A percentile compares a stretch with the other conserved stretches of the same genome.
Evolutionary conservation across 495 filamentous ascomycete species (phyloP).

Genomic region (Penicillium atrosanguineum): DNA sequence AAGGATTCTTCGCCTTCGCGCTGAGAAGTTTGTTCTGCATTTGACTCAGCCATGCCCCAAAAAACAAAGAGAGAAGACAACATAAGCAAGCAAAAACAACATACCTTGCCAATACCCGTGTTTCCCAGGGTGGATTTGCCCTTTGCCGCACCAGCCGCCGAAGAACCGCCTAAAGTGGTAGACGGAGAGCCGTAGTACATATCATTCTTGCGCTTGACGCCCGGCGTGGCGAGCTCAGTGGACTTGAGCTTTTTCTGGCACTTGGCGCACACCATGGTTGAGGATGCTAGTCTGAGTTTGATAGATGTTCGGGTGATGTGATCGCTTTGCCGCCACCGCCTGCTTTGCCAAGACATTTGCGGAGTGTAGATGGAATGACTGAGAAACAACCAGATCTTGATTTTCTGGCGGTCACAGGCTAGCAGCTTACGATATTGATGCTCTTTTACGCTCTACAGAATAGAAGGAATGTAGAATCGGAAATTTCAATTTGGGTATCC

Average conservation of each 20-base stretch:
- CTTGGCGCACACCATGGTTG: slow-evolving; percentile 67
- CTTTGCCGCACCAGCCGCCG: slow-evolving; percentile 39
- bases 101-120: slow-evolving; percentile 40
- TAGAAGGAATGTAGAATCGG: too few species aligned
- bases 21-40: slow-evolving; percentile 66
- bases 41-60: not conserved
- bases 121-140: slow-evolving; percentile 45
- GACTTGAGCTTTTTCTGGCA: slow-evolving; percentile 61
- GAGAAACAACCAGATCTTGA: not conserved
- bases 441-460: too few species aligned
- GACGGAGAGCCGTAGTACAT: slow-evolving; percentile 69
- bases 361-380: not conserved
- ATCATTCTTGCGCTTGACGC: slow-evolving; percentile 68
- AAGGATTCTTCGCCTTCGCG: slow-evolving; percentile 66
- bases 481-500: too few species aligned
- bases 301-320: slow-evolving; percentile 6
- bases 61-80: not conserved
- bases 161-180: slow-evolving; percentile 48
- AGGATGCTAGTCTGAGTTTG: not conserved
- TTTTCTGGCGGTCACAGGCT: too few species aligned
- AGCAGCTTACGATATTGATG: too few species aligned
- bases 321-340: slow-evolving; percentile 22
- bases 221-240: slow-evolving; percentile 65
- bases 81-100: slow-evolving; percentile 4
- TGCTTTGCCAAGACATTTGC: slow-evolving; percentile 18